Conservation (phyloP, 768 basidiomycete species). For the Lenzites betulinus region DNA sequence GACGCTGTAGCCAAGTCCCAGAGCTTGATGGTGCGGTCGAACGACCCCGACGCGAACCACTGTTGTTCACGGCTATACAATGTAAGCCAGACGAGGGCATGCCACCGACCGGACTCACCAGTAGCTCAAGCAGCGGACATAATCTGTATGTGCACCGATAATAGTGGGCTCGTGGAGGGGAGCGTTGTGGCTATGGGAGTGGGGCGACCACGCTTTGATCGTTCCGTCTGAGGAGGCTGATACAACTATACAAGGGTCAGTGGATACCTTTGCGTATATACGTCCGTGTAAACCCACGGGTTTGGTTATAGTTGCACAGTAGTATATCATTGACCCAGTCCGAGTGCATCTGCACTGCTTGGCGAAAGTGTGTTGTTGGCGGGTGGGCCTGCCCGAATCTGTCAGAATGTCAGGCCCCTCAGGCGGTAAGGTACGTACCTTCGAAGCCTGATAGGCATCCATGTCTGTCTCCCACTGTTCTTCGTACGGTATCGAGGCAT, state of each 20-base stretch:
- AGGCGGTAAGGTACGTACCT: conserved; percentile 41
- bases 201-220: conserved; percentile 91
- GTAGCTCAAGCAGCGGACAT: conserved; percentile 77
- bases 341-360: conserved; percentile 84
- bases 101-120: conserved; percentile 48
- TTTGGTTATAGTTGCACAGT: conserved; percentile 91
- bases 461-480: conserved; percentile 80
- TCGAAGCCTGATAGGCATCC: conserved; percentile 47
- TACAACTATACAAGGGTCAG: conserved; percentile 53
- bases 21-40: conserved; percentile 90
- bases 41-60: conserved; percentile 92
- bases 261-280: not conserved
- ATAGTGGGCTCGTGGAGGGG: conserved; percentile 58
- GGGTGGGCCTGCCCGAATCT: not conserved
- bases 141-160: conserved; percentile 81
- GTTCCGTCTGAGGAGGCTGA: conserved; percentile 97
- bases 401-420: not conserved
- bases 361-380: conserved; percentile 71
- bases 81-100: conserved; percentile 16
- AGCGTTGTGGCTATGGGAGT: conserved; percentile 43
- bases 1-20: conserved; percentile 75
- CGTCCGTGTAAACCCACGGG: conserved; percentile 47
- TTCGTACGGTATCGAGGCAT: conserved; percentile 56
- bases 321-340: conserved; percentile 98
- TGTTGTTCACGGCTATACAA: conserved; percentile 66